Conservation (phyloP, 2,329 filamentous ascomycete genomes). For the Didymella exigua region DNA sequence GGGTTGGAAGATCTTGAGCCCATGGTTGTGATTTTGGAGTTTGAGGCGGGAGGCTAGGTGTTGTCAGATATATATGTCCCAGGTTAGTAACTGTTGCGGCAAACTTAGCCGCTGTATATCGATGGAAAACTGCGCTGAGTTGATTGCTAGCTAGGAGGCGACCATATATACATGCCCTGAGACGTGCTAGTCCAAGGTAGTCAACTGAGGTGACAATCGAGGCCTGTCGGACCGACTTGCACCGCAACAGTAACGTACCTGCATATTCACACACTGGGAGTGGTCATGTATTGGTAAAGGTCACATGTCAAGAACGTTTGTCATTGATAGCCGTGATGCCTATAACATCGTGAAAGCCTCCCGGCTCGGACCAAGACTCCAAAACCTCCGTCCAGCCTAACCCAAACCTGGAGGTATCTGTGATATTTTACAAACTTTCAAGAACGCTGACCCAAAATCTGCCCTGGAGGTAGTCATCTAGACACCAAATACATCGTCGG, state of each 20-base stretch:
- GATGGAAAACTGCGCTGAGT: too few species aligned
- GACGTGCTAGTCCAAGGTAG: too few species aligned
- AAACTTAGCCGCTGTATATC: too few species aligned
- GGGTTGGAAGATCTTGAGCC: neutral
- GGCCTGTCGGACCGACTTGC: too few species aligned
- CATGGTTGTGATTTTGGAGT: neutral
- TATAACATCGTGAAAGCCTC: neutral
- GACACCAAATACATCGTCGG: conserved; percentile 36
- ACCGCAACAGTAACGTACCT: too few species aligned
- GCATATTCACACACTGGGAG: neutral
- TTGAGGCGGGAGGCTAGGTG: too few species aligned
- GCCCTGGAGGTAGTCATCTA: neutral
- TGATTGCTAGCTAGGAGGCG: too few species aligned
- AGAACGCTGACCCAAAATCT: neutral
- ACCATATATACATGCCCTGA: too few species aligned
- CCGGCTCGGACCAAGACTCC: neutral
- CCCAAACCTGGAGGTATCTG: neutral
- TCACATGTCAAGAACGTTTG: neutral
- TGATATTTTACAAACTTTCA: neutral
- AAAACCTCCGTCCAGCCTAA: neutral
- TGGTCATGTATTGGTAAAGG: neutral
- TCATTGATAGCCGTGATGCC: neutral
- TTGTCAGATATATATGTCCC: too few species aligned
- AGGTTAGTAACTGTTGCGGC: too few species aligned
- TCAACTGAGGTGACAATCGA: too few species aligned